These are phyloP conservation scores for Arctostaphylos glauca DNA, from an alignment of 148 eudicot genomes.

Conservation along the genomic window DNA sequence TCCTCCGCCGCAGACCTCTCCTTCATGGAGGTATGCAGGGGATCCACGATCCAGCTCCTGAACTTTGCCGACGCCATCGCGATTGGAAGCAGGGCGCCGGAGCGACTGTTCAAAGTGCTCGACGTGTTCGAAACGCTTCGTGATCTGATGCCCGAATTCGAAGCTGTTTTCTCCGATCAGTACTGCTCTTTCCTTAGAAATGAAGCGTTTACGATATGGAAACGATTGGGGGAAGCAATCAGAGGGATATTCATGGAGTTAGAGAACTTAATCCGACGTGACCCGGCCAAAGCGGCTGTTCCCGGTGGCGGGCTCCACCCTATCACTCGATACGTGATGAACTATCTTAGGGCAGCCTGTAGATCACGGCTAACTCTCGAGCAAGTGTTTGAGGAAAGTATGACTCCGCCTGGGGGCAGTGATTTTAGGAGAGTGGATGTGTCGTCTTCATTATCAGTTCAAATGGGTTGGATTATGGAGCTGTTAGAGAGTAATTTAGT, in stretches of 20 bases:
- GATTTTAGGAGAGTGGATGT: conserved; percentile 34
- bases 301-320: conserved; percentile 95
- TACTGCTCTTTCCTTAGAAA: conserved; percentile 62
- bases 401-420: conserved; percentile 12
- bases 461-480: conserved; percentile 93
- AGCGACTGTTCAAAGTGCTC: conserved; percentile 76
- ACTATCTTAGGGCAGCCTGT: conserved; percentile 84
- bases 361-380: conserved; percentile 65
- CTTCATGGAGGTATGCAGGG: conserved; percentile 94
- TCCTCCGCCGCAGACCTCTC: conserved; percentile 68
- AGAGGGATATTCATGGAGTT: conserved; percentile 89
- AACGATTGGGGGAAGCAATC: conserved; percentile 71
- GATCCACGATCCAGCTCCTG: conserved; percentile 65
- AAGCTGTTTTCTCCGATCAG: conserved; percentile 68
- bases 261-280: conserved; percentile 85
- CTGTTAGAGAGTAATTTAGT: conserved; percentile 85
- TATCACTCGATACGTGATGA: conserved; percentile 89
- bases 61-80: conserved; percentile 83
- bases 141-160: conserved; percentile 87
- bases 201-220: conserved; percentile 75
- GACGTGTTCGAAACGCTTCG: conserved; percentile 78
- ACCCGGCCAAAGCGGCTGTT: conserved; percentile 76
- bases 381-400: conserved; percentile 75
- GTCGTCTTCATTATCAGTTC: conserved; percentile 57
- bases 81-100: conserved; percentile 81